Base-by-base conservation (phyloP, 805 yeast genomes). In the Limtongia smithiae region DNA sequence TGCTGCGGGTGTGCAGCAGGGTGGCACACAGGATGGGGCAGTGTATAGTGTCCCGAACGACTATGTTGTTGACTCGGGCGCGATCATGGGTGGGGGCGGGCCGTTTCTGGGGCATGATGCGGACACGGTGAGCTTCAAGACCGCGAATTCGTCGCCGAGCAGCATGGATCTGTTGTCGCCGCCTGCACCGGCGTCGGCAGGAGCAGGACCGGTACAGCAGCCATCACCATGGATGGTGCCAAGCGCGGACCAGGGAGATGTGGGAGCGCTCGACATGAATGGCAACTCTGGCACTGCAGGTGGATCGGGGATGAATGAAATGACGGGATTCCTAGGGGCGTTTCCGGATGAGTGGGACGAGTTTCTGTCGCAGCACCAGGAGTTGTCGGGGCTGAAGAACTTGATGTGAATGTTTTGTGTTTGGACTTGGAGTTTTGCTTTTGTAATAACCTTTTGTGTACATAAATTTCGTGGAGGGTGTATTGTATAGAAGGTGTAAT, bases 271-370 rank as follows among this genome's bases (percentile, higher is more conserved):
- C 27, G 27, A 12, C 9, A 25, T 25, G 28, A 14, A 24, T 18
- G 31, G 8, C 3, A 5, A 3, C 24, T 22, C 24, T 7, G 38
- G 12, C 9, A 8, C n/a, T 32, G 40, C 20, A 1, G 18, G 31
- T 30, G 18, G 40, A 24, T 4, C 9, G 18, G 1, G 20, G 40
- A 9, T 15, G 17, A 15, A 21, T 17, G 33, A 1, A 4, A 27
- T 21, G 7, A 12, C 36, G 36, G 37, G 34, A 18, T 47, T 44
- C 20, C 18, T 43, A 15, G 47, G 47, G 15, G 42, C 51, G 24
- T 28, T 37, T 8, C 49, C 49, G 17, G 34, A 31, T 25, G 54
- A 48, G n/a, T 51, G 56, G 56, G 51, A 51, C 25, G 54, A 51
- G 32, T 41, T 51, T 24, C 20, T 51, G 27, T 32, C 54, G 12